Base-by-base conservation (phyloP, 768 basidiomycete species). In the Krasilnikovozyma curviuscula region DNA sequence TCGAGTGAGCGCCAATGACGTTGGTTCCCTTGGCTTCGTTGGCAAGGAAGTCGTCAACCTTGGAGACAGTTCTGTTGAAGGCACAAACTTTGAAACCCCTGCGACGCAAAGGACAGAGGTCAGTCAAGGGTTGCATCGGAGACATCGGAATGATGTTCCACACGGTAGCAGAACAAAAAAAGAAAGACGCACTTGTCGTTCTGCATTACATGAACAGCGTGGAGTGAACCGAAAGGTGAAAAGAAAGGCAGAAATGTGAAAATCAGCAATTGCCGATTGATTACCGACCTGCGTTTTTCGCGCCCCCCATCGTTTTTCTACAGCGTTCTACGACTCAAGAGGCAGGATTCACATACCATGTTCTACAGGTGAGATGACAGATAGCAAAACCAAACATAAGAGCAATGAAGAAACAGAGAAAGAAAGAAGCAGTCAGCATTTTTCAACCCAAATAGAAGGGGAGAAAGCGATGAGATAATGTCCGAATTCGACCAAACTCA, bases 21-120 rank as follows among this genome's bases (percentile, higher is more conserved):
- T 89, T 89, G 58, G 89, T 95, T 55, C 89, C 93, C 74, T 97
- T 98, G 56, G 93, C 93, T 69, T 97, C 85, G 66, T 95, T 86
- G 54, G 73, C 79, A 53, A 98, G 77, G 76, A 98, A 98, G 63
- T 73, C 63, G 65, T 95, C 89, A 60, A 98, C 88, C 68, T 98
- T 98, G 69, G 76, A 78, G 54, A 79, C 81, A 35, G 93, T 97
- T 59, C 93, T 81, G 74, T 98, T 98, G 71, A 82, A 98, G 12
- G 84, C 86, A 57, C 86, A 80, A 59, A 98, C 93, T 55, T 70
- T 86, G 72, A 88, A 98, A 44, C 93, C 93, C 69, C 48, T 46
- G 34, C 4, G 18, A 24, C 21, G 21, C 7, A 31, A 46, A 19
- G 5, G 6, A 21, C 5, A 44, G 38, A n/a, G 3, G 14, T 28